These are phyloP conservation scores for Candida silvatica DNA, from an alignment of 805 yeast species.

Conservation along the genomic window DNA sequence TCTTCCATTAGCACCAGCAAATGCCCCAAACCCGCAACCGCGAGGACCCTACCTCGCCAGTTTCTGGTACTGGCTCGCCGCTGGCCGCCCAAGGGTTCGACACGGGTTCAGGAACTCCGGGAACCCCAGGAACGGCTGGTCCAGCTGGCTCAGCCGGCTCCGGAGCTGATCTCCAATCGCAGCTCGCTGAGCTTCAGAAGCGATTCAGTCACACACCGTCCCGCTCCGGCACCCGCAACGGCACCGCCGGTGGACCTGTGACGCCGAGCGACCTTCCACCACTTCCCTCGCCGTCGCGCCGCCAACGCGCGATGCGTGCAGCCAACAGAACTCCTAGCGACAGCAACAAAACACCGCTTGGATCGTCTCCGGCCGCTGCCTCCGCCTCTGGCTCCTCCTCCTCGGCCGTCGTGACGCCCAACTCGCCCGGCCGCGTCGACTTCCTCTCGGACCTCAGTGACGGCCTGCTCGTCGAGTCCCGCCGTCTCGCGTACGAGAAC, in stretches of 20 bases:
- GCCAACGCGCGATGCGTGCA: not conserved
- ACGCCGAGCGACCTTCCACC: not conserved
- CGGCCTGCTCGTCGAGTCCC: constrained; percentile 58
- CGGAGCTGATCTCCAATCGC: constrained; percentile 2
- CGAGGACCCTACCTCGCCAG: no score
- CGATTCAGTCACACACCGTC: not conserved
- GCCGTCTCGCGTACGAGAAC: constrained; percentile 61
- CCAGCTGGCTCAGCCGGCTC: no score
- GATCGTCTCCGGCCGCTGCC: not conserved
- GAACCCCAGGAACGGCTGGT: no score
- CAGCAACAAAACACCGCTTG: no score
- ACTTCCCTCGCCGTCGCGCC: not conserved
- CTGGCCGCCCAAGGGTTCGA: no score
- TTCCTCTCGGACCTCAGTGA: constrained; percentile 72
- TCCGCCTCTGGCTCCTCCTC: not conserved
- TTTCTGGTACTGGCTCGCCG: no score
- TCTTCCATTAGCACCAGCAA: no score
- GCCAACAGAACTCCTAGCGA: not conserved
- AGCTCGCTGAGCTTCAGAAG: constrained; percentile 4
- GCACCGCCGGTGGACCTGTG: constrained; percentile 1
- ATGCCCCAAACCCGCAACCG: no score
- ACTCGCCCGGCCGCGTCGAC: constrained; percentile 43
- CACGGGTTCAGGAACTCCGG: no score
- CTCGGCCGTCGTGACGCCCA: not conserved
- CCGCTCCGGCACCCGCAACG: not conserved